A percentile compares a stretch with the other conserved stretches of the same genome.
These are phyloP conservation scores for Nakazawaea wickerhamii DNA, from an alignment of 805 yeast genomes.

Conservation along the genomic window DNA sequence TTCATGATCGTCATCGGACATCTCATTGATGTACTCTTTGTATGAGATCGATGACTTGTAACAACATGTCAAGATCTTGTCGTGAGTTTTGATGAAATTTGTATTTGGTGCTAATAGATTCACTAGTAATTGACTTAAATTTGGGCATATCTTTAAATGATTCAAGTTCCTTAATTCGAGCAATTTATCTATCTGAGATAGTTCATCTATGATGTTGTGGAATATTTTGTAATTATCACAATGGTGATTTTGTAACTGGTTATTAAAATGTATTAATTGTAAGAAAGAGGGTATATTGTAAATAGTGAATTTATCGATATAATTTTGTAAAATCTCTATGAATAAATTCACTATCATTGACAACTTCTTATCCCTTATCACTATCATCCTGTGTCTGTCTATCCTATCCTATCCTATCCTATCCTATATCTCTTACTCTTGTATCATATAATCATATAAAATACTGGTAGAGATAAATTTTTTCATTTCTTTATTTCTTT, in stretches of 20 bases:
- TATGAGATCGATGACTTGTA: conserved; percentile 9
- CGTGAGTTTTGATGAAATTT: conserved; percentile 4
- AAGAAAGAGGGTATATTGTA: conserved; percentile 4
- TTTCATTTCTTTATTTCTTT: too few relatives aligned
- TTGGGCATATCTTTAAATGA: conserved; percentile 5
- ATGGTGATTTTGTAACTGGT: neutral
- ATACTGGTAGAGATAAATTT: too few relatives aligned
- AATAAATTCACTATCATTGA: neutral
- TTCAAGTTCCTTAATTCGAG: conserved; percentile 2
- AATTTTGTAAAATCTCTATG: conserved; percentile 6
- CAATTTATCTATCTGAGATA: conserved; percentile 1
- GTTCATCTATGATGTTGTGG: conserved; percentile 2
- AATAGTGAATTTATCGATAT: conserved; percentile 11
- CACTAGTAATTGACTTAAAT: conserved; percentile 1
- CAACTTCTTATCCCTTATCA: conserved; percentile 5
- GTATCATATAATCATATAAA: too few relatives aligned
- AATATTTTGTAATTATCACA: neutral
- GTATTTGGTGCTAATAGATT: neutral
- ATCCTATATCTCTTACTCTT: too few relatives aligned
- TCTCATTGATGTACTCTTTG: conserved; percentile 6
- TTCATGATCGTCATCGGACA: neutral
- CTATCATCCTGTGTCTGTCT: neutral
- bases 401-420: too few relatives aligned
- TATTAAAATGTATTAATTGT: conserved; percentile 4
- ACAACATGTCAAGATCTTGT: conserved; percentile 1